phyloP scores from a whole-genome alignment of 23 red algal species.

The Rhodosorus marinus region DNA sequence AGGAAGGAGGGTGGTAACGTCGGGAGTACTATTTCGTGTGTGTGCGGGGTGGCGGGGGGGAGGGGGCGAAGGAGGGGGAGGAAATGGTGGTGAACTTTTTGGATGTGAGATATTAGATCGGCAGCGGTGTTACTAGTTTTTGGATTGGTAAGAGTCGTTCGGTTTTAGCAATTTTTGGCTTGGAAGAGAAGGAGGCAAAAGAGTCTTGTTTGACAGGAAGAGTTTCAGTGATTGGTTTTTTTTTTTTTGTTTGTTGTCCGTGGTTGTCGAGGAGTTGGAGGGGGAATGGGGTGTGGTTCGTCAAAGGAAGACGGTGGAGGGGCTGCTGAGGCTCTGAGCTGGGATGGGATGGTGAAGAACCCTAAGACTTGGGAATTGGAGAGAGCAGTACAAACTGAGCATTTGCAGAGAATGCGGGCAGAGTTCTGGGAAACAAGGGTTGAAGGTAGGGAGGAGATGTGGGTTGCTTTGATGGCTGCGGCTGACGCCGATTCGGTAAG shows the following conservation, averaged over 20 bases:
- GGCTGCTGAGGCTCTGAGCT: neutral
- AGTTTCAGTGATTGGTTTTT: no score
- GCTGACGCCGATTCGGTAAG: conserved; percentile 50
- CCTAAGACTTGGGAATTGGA: conserved; percentile 13
- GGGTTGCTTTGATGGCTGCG: conserved; percentile 54
- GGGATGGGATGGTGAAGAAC: conserved; percentile 20
- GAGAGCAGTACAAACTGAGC: conserved; percentile 14
- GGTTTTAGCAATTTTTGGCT: no score
- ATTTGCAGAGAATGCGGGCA: conserved; percentile 27
- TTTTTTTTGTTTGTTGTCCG: neutral
- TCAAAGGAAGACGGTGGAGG: neutral
- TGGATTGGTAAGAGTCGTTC: no score
- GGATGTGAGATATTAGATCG: no score
- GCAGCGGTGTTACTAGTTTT: no score
- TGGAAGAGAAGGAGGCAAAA: no score
- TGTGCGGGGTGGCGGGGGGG: no score
- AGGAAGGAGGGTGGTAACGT: no score
- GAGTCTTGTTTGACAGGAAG: no score
- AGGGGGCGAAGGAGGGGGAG: no score
- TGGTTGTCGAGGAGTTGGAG: neutral
- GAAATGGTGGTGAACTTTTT: no score
- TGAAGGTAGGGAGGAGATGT: conserved; percentile 66
- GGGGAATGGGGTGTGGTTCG: neutral
- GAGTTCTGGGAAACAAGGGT: conserved; percentile 79
- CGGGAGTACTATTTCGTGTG: no score